Percentiles rank a stretch among this genome's conserved stretches.
Evolutionary conservation across 2,329 filamentous ascomycete genomes (phyloP).

Genomic region (Calonectria hawksworthii): DNA sequence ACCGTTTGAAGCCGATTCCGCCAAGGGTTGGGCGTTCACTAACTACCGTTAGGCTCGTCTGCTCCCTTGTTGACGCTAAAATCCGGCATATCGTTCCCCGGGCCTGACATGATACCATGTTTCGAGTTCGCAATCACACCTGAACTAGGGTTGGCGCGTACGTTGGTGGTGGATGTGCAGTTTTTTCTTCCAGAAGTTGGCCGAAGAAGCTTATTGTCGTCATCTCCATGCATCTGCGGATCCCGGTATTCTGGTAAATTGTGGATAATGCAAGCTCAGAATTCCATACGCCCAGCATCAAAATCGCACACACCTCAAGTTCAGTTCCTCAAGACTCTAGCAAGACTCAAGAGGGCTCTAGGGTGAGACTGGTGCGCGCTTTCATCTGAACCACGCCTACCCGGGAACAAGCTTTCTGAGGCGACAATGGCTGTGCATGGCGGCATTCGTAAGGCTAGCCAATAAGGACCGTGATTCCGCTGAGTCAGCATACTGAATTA

Average conservation of each 20-base stretch:
- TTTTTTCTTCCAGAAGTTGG: background rate
- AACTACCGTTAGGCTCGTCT: background rate
- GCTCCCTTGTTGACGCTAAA: background rate
- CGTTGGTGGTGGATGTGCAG: background rate
- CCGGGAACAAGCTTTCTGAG: background rate
- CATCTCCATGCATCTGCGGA: background rate
- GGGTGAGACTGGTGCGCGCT: background rate
- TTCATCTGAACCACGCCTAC: background rate
- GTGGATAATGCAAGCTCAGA: background rate
- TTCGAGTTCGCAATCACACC: background rate
- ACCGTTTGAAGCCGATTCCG: background rate
- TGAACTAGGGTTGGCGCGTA: background rate
- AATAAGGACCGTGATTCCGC: background rate
- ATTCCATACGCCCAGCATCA: background rate
- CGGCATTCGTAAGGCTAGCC: background rate
- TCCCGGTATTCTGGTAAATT: background rate
- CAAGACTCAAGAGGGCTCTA: too few relatives aligned
- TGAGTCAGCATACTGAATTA: background rate
- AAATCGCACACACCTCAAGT: background rate
- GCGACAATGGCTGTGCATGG: background rate
- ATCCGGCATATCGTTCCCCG: background rate
- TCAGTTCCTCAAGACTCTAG: background rate
- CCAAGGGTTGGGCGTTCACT: background rate
- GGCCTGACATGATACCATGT: background rate
- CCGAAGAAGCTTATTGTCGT: background rate